Evolutionary conservation across 352 stramenopile genomes (phyloP).

Genomic region (Achlya hypogyna): DNA sequence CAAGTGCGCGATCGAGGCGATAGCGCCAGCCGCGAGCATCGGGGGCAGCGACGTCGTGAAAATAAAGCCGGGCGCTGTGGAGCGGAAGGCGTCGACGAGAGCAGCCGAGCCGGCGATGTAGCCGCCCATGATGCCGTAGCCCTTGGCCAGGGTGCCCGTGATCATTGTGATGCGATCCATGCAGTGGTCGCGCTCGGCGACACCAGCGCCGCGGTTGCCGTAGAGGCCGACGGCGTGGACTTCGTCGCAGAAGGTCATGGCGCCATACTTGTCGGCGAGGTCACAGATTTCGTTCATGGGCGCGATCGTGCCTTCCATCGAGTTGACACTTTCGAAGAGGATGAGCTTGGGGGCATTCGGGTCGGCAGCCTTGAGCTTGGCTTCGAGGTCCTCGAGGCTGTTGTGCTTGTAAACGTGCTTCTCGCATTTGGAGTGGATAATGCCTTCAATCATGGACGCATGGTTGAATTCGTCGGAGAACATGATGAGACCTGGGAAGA

Average conservation of each 20-base stretch:
- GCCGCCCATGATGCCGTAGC: slow-evolving; percentile 86
- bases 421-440: slow-evolving; percentile 63
- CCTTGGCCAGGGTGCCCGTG: slow-evolving; percentile 84
- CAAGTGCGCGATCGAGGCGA: slow-evolving; percentile 69
- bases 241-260: slow-evolving; percentile 89
- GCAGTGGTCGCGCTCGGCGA: slow-evolving; percentile 81
- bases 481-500: slow-evolving; percentile 84
- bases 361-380: slow-evolving; percentile 60
- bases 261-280: slow-evolving; percentile 84
- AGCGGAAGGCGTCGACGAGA: slow-evolving; percentile 83
- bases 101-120: slow-evolving; percentile 81
- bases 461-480: slow-evolving; percentile 88
- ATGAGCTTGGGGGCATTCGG: slow-evolving; percentile 73
- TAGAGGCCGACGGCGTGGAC: slow-evolving; percentile 86
- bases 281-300: slow-evolving; percentile 79
- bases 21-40: slow-evolving; percentile 71
- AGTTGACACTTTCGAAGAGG: slow-evolving; percentile 83
- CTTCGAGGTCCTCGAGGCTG: slow-evolving; percentile 65
- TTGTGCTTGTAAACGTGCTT: slow-evolving; percentile 87
- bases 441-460: slow-evolving; percentile 83
- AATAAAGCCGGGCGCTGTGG: slow-evolving; percentile 81
- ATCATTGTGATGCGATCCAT: slow-evolving; percentile 84
- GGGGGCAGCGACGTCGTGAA: slow-evolving; percentile 87
- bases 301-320: slow-evolving; percentile 80
- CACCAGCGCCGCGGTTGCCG: slow-evolving; percentile 72